phyloP scores from a whole-genome alignment of 148 eudicot species.

The Amaranthus palmeri region DNA sequence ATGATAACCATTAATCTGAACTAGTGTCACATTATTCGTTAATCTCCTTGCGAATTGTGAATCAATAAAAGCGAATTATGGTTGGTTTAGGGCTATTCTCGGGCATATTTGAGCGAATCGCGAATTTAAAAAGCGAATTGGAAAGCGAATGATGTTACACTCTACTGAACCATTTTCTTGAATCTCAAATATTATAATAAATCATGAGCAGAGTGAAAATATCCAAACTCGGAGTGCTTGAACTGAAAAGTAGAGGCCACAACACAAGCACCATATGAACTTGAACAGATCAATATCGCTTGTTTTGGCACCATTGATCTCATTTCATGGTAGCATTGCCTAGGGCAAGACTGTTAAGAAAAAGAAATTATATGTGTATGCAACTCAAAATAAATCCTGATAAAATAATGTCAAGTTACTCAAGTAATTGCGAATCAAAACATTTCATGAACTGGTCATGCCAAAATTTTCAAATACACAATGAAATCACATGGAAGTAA shows the following conservation, averaged over 20 bases:
- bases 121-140: too few species aligned
- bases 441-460: not conserved
- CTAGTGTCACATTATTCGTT: too few species aligned
- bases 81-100: too few species aligned
- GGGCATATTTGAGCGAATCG: too few species aligned
- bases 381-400: not conserved
- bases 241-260: slow-evolving; percentile 3
- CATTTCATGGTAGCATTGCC: not conserved
- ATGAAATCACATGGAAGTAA: not conserved
- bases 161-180: not conserved
- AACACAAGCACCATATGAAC: not conserved
- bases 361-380: too few species aligned
- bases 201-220: not conserved
- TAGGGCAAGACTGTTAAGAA: not conserved
- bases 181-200: not conserved
- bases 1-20: not conserved
- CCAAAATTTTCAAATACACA: not conserved
- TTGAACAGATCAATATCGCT: not conserved
- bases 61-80: too few species aligned
- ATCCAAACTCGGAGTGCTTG: not conserved
- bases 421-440: not conserved
- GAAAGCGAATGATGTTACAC: too few species aligned
- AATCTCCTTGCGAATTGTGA: too few species aligned
- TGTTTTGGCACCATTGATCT: not conserved
- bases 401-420: not conserved